These are phyloP conservation scores for Mycena olivaceomarginata DNA, from an alignment of 768 basidiomycete species.

Conservation along the genomic window DNA sequence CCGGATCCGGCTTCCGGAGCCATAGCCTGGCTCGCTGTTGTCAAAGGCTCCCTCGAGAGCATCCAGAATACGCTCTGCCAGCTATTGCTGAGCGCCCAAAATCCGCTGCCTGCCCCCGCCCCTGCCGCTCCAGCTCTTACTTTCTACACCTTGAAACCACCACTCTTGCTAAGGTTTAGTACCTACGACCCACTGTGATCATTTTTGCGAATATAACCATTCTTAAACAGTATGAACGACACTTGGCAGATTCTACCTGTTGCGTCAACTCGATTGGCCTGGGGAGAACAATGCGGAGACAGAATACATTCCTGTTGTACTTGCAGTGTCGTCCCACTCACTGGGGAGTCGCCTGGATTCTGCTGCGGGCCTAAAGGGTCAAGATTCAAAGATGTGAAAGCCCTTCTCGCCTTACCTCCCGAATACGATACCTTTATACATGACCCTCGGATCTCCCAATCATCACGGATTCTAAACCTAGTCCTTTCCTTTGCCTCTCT, in stretches of 20 bases:
- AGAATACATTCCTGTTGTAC: conserved; percentile 42
- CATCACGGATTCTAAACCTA: conserved; percentile 53
- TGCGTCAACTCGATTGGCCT: conserved; percentile 5
- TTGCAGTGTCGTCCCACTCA: conserved; percentile 50
- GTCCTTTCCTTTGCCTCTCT: conserved; percentile 32
- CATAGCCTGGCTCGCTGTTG: no score
- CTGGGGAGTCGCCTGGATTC: conserved; percentile 54
- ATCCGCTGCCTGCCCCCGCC: no score
- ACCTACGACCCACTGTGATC: no score
- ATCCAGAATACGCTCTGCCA: no score
- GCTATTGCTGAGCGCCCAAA: no score
- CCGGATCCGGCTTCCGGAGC: no score
- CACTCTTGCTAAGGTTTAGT: no score
- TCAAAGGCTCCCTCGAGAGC: no score
- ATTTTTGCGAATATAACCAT: no score
- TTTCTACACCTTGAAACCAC: no score
- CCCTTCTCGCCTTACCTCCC: conserved; percentile 44
- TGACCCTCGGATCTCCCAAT: conserved; percentile 48
- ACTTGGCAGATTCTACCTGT: conserved; percentile 9
- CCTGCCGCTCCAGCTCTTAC: no score
- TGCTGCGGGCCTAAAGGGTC: conserved; percentile 54
- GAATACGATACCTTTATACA: conserved; percentile 51
- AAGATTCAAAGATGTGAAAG: conserved; percentile 45
- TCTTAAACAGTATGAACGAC: neutral
- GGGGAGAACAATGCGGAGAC: conserved; percentile 22